A percentile compares a stretch with the other conserved stretches of the same genome.
phyloP scores from a whole-genome alignment of 805 yeast species.

The Candida vaughaniae region DNA sequence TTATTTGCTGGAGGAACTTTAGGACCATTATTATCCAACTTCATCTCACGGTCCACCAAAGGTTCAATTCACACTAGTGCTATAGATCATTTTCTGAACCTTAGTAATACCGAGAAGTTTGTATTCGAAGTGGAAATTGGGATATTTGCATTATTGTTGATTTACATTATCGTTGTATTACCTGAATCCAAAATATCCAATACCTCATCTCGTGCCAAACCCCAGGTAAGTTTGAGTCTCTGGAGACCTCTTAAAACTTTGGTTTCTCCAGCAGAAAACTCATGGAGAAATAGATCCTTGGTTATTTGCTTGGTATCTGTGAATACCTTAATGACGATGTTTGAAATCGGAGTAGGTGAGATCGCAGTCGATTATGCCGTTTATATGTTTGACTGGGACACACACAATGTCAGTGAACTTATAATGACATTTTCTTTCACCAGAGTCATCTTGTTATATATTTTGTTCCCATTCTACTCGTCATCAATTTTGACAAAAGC shows the following conservation, averaged over 20 bases:
- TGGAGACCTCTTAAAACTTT: slow-evolving; percentile 2
- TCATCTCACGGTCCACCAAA: background rate
- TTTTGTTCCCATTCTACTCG: slow-evolving; percentile 48
- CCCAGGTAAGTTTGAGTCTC: background rate
- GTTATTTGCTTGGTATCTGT: slow-evolving; percentile 32
- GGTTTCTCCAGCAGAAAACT: background rate
- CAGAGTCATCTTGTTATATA: slow-evolving; percentile 46
- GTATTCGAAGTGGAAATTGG: slow-evolving; percentile 33
- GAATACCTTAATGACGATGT: slow-evolving; percentile 34
- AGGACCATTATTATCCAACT: slow-evolving; percentile 63
- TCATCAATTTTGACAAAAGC: slow-evolving; percentile 25
- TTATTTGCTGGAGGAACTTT: slow-evolving; percentile 58
- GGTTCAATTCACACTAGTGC: background rate
- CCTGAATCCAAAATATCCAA: slow-evolving; percentile 61
- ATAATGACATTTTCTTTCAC: slow-evolving; percentile 43
- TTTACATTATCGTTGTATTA: slow-evolving; percentile 33
- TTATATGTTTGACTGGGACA: slow-evolving; percentile 50
- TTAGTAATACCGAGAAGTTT: slow-evolving; percentile 20
- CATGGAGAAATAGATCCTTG: background rate
- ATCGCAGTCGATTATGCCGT: slow-evolving; percentile 51
- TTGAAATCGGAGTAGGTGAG: slow-evolving; percentile 35
- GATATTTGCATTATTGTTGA: slow-evolving; percentile 28
- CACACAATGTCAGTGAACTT: slow-evolving; percentile 51
- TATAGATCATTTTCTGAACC: too few relatives aligned
- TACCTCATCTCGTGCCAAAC: background rate